Evolutionary conservation across 1,284 basidiomycete species (phyloP), one percentile per base, ranked within the genome.

Genomic region (Cryptococcus sp.): DNA sequence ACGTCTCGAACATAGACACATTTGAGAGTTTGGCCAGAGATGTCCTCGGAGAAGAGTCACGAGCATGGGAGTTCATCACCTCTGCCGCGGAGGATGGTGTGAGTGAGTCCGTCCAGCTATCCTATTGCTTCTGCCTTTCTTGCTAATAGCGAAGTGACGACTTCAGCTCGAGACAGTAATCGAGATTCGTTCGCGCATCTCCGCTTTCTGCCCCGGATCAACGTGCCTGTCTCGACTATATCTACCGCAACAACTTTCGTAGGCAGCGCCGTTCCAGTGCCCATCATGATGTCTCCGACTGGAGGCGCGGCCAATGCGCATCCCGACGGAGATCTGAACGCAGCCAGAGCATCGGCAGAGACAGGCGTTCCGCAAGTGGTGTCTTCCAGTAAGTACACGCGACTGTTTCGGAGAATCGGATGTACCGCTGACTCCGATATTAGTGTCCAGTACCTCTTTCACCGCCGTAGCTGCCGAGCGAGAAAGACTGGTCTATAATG

Each of bases 251-350:
- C 54, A 17, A 50, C 5, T 22, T 56, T 56, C 47, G 20, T 56
- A 27, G 54, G 54, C 1, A 49, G 17, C 20, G 5, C 25, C 19
- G 35, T 48, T 7, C 35, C 54, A 16, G 39, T 49, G 19, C 54
- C 54, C 19, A 38, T 56, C n/a, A 38, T 56, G 20, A 56, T 56
- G 44, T 31, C 54, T 11, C 54, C 54, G 16, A 56, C 54, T 7
- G 54, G 54, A 20, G 54, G 54, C 3, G 49, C 54, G 7, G 54
- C 46, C 17, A 56, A 56, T 39, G 54, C 54, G 20, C 54, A 56
- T 49, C 54, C 54, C 7, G 47, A 56, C 10, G 54, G 54, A n/a
- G 54, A 56, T 16, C 39, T 56, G 22, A 56, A 56, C 31, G 54
- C 25, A 16, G 35, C 47, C 35, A 10, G 47, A 7, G 54, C 54